Evolutionary conservation across 345 rosid species (phyloP), one percentile per base, ranked within the genome.

Genomic region (Abelmoschus esculentus): DNA sequence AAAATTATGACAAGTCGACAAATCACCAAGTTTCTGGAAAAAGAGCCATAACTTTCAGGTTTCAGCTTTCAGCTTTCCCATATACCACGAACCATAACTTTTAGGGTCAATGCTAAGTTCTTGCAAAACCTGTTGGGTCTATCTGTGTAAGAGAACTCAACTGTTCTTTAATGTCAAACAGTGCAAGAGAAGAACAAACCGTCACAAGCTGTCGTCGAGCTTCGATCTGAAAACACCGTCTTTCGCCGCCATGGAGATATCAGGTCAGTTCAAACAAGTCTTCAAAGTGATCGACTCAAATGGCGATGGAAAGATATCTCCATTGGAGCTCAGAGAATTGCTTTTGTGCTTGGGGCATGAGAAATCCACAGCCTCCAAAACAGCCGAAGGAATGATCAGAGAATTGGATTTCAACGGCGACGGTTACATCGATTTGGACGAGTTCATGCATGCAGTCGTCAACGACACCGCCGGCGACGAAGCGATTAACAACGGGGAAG

Each of bases 221-320:
- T 61, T 76, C 22, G 78, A 78, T 61, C 46, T 28, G 50, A 29
- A 29, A 70, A 46, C 54, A 15, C n/a, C 71, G 12, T 75, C 61
- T 11, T 79, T 83, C 15, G 73, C 75, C 2, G 54, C 81, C 40
- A 74, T 78, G 80, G 87, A 72, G 32, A 63, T 75, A 28, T 68
- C 80, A 55, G 44, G 14, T 73, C 87, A 86, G 18, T 72, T 79
- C 26, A 69, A 50, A 54, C 84, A 77, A 64, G 84, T 82, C 6
- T 83, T 86, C 82, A 79, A 80, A 36, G 73, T 71, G 56, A 77
- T 83, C 1, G 86, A 83, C 71, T 60, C 83, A 7, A 75, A 80
- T 61, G 77, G 86, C 8, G 87, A 86, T 29, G 90, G 90, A 6
- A 86, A 77, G 75, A 77, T 86, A 60, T 79, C 87, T 0, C 38